phyloP scores from a whole-genome alignment of 805 yeast species.

The Hanseniaspora clermontiae region DNA sequence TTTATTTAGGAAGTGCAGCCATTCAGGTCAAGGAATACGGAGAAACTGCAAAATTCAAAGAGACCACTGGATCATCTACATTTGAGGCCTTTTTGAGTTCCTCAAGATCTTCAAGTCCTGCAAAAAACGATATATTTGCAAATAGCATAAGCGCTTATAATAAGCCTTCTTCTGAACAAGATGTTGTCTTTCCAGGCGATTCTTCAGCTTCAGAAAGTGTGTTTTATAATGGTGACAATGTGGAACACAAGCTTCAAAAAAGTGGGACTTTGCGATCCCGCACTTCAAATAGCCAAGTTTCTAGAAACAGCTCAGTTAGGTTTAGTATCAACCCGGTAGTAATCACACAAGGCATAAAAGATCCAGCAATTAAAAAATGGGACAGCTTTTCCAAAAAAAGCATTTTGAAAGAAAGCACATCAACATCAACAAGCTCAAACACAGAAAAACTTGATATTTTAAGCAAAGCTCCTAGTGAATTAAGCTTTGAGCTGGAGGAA shows the following conservation, averaged over 20 bases:
- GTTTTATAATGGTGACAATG: neutral
- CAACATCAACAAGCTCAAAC: neutral
- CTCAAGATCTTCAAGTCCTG: neutral
- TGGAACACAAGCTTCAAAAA: neutral
- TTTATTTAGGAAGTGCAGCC: neutral
- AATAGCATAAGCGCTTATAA: neutral
- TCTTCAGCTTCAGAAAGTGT: neutral
- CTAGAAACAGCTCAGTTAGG: constrained; percentile 5
- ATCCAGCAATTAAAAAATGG: neutral
- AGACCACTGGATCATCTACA: neutral
- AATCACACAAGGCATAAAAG: neutral
- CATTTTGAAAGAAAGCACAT: neutral
- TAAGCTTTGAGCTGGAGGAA: neutral
- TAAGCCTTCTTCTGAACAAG: neutral
- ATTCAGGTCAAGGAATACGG: neutral
- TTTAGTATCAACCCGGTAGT: neutral
- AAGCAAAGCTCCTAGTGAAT: neutral
- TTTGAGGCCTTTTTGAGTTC: neutral
- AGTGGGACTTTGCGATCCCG: neutral
- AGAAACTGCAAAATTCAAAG: too few relatives aligned
- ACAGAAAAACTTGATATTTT: neutral
- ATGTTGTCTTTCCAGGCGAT: neutral
- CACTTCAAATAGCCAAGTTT: neutral
- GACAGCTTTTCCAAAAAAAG: neutral
- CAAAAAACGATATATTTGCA: neutral